Conservation (phyloP, 2,329 filamentous ascomycete species). For the Nemania abortiva region DNA sequence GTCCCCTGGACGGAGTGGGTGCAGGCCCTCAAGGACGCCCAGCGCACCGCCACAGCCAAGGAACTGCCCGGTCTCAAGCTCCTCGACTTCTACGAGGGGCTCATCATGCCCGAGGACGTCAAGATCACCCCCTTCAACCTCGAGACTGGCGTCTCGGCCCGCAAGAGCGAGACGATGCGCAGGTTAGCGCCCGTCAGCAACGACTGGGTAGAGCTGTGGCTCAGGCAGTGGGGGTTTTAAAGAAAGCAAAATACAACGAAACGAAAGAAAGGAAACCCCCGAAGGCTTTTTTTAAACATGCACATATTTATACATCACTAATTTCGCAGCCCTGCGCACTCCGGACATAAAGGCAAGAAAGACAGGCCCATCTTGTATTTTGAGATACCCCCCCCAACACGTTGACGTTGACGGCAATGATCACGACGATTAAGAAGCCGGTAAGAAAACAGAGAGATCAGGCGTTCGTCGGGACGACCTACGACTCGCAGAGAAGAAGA, state of each 20-base stretch:
- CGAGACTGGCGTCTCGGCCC: constrained; percentile 34
- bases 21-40: constrained; percentile 35
- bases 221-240: constrained; percentile 43
- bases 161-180: constrained; percentile 39
- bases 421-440: constrained; percentile 12
- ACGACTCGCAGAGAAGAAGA: constrained; percentile 14
- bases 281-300: background rate
- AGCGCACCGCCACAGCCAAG: constrained; percentile 38
- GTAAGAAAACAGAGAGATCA: background rate
- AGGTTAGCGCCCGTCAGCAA: constrained; percentile 37
- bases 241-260: background rate
- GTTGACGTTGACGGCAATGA: constrained; percentile 22
- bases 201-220: constrained; percentile 43
- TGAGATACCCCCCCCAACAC: constrained; percentile 32
- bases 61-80: constrained; percentile 44
- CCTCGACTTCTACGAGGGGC: constrained; percentile 43
- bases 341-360: constrained; percentile 23
- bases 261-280: background rate
- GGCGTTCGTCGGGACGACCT: constrained; percentile 2
- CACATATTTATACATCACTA: constrained; percentile 13
- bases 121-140: constrained; percentile 43
- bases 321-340: constrained; percentile 12
- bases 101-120: constrained; percentile 35
- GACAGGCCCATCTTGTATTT: constrained; percentile 27
- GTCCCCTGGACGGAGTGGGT: constrained; percentile 43